Evolutionary conservation across 192 early-diverging fungal species (phyloP).

Genomic region (Entophlyctis helioformis): DNA sequence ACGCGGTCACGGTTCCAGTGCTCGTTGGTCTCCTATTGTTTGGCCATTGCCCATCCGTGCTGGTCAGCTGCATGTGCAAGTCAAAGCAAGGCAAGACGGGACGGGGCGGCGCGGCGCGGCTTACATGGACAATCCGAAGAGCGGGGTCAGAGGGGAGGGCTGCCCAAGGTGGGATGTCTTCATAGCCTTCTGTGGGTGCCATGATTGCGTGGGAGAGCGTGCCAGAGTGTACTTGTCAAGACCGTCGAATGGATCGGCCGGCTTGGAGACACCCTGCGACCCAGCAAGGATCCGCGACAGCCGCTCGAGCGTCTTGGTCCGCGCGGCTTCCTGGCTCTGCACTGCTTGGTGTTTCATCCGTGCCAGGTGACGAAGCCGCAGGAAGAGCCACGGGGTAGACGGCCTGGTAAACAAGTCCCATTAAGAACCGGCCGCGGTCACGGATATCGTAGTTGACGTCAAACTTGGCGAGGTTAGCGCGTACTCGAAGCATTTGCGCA

Average conservation of each 20-base stretch:
- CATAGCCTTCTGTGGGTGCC: slow-evolving; percentile 51
- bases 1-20: slow-evolving; percentile 19
- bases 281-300: slow-evolving; percentile 52
- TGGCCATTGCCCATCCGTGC: neutral
- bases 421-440: slow-evolving; percentile 71
- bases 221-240: too few relatives aligned
- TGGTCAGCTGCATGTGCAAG: neutral
- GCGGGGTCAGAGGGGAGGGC: slow-evolving; percentile 35
- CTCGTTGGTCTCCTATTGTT: slow-evolving; percentile 12
- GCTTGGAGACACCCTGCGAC: too few relatives aligned
- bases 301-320: slow-evolving; percentile 48
- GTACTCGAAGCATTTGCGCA: slow-evolving; percentile 57
- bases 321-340: neutral
- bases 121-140: slow-evolving; percentile 19
- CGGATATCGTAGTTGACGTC: slow-evolving; percentile 83
- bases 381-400: slow-evolving; percentile 1
- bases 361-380: neutral
- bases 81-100: neutral
- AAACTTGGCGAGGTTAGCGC: slow-evolving; percentile 80
- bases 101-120: neutral
- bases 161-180: slow-evolving; percentile 73
- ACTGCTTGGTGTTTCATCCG: neutral
- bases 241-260: too few relatives aligned
- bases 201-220: too few relatives aligned
- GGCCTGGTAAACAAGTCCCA: neutral